Evolutionary conservation across 305 asterid species (phyloP), one percentile per base, ranked within the genome.

Genomic region (Fraxinus ornus): DNA sequence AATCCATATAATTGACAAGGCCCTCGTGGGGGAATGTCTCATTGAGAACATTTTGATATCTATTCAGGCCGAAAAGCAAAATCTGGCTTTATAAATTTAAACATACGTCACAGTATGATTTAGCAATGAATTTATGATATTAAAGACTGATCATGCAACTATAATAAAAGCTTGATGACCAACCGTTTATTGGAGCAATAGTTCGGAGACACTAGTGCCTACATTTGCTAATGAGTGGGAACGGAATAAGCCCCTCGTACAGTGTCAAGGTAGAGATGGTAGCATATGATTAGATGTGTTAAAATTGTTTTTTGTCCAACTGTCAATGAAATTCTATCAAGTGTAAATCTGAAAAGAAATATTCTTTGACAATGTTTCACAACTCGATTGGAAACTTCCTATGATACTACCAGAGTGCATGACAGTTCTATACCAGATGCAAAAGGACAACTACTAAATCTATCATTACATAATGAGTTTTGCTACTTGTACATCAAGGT

Each of bases 361-460:
- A 32, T 1, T 7, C 1, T 7, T 5, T 0, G 1, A 5, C 39
- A 36, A 5, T 36, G 39, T 36, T 5, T 8, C 39, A 6, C 39
- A 36, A 36, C 8, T 36, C 39, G 66, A 55, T 24, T n/a, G 26
- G 49, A 22, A 78, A 66, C 22, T 35, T 55, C 73, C 47, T 47
- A 70, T 36, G 3, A 55, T 21, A 28, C 15, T 78, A 52, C 71
- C 81, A 81, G 37, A 66, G 52, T 22, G 19, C 28, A 24, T 10
- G 60, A 39, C 26, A 75, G 19, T 39, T 8, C 12, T 19, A 64
- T 60, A 28, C 77, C 68, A 62, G 49, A 82, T 68, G 78, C 55
- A 26, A 32, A 60, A 79, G 49, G 33, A 66, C 36, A 62, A 66
- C 78, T 80, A 78, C 85, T 62, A 77, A 72, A 68, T 76, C 28